Evolutionary conservation across 371 early-diverging fungal genomes (phyloP), one percentile per base, ranked within the genome.

Genomic region (Lichtheimia corymbifera): DNA sequence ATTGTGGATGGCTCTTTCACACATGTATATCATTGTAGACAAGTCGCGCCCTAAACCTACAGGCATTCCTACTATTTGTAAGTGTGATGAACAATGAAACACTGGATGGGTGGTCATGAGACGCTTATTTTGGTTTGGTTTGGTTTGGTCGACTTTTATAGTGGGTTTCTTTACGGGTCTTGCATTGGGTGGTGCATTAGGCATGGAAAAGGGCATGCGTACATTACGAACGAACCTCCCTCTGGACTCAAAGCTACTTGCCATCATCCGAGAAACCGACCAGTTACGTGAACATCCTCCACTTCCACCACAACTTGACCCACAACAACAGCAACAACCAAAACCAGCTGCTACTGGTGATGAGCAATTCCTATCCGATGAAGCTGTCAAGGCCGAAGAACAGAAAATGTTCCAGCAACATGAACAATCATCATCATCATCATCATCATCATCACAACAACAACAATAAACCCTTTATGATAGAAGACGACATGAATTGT

Each of bases 121-220:
- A 35, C 11, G 11, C 35, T 35, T 24, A 15, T 42, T 28, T 45
- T 24, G n/a, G n/a, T n/a, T n/a, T n/a, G n/a, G n/a, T n/a, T n/a
- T n/a, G n/a, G n/a, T n/a, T n/a, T n/a, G 41, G 11, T 57, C 18
- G n/a, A 17, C 6, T 3, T n/a, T 15, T 5, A 30, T 62, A 78
- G 79, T 75, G 55, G 79, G 76, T 11, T 63, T 64, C 6, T 71
- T 75, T 59, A 47, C 65, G 51, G 79, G 79, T 1, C 50, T 74
- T 2, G 52, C 65, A 30, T 64, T 69, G 55, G 79, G 79, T 3
- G 73, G 66, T 11, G 55, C 58, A 3, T 55, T 78, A 45, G 79
- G 79, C 5, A 73, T 71, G 71, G 66, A 74, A 50, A 74, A 68
- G 45, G 76, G 73, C 24, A 75, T 78, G 79, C 71, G 67, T 20